Evolutionary conservation across 208 protist genomes (phyloP).

Genomic region (Strigomonas culicis): DNA sequence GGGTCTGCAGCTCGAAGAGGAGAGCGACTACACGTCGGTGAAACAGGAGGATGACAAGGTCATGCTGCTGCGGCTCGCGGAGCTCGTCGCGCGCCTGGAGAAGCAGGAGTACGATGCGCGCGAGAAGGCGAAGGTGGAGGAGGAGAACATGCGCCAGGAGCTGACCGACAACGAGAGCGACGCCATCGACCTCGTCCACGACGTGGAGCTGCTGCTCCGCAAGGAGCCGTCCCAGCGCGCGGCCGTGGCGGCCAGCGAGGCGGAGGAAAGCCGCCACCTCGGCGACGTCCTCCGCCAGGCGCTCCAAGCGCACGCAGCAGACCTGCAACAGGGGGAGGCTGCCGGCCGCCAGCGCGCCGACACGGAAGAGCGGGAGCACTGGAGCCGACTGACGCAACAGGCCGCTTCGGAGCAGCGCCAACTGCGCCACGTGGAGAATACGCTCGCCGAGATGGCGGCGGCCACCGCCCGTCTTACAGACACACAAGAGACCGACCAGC

Average conservation of each 20-base stretch:
- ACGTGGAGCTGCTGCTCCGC: too few relatives aligned
- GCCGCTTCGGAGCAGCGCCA: background rate
- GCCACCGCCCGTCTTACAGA: background rate
- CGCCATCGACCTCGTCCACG: too few relatives aligned
- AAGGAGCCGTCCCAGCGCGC: too few relatives aligned
- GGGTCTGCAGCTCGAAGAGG: background rate
- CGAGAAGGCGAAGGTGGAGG: background rate
- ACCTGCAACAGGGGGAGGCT: background rate
- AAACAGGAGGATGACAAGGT: background rate
- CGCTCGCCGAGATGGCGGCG: too few relatives aligned
- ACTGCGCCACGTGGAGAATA: background rate
- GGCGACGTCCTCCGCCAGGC: background rate
- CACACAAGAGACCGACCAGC: background rate
- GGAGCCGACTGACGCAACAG: too few relatives aligned
- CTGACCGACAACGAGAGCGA: background rate
- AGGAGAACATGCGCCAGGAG: background rate
- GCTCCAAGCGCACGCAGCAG: background rate
- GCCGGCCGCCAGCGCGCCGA: background rate
- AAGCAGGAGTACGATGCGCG: background rate
- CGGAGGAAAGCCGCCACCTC: background rate
- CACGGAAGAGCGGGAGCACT: background rate
- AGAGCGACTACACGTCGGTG: background rate
- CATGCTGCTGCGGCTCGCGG: background rate
- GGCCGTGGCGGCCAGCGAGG: too few relatives aligned
- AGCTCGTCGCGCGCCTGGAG: background rate